Base-by-base conservation (phyloP, 208 protist genomes). In the Trypanosoma brucei region DNA sequence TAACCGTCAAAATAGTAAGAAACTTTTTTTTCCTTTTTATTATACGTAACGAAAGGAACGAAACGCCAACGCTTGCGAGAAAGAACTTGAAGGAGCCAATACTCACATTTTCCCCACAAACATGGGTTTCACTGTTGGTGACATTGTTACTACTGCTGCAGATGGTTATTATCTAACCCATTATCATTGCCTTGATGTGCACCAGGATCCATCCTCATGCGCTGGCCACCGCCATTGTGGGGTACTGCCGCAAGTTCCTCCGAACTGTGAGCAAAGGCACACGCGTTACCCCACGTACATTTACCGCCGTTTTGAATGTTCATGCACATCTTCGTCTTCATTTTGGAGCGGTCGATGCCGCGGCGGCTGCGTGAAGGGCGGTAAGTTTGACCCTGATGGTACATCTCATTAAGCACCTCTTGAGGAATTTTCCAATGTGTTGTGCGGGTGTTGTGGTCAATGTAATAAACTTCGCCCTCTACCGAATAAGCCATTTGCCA, bases 271-370 rank as follows among this genome's bases (percentile, higher is more conserved):
- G 88, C 88, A 72, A 95, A 95, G 42, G 88, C 88, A 70, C 88
- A 95, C 75, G 81, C 79, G 22, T 81, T 77, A 38, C 88, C 88
- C 74, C 76, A 95, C 0, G 85, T 86, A 74, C 88, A 95, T 48
- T 72, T 86, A 48, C 88, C 88, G 46, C 85, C 83, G 51, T 82
- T 91, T 65, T 92, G 78, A 35, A 92, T 90, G 72, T 95, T 92
- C 85, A 95, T 95, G 76, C 88, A 95, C 88, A 95, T 92, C 76
- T 95, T 95, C 40, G 88, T 95, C 78, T 95, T 95, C 30, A 77
- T 52, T 68, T 95, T 95, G 40, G 69, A 73, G 30, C 76, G 76
- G 70, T 95, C 88, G 63, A 95, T 92, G 39, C 88, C 88, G 48
- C 78, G 78, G 38, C 81, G 78, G 22, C 62, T 78, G 53, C 81